Base-by-base conservation (phyloP, 257 asterid species). In the Gardenia jasminoides region DNA sequence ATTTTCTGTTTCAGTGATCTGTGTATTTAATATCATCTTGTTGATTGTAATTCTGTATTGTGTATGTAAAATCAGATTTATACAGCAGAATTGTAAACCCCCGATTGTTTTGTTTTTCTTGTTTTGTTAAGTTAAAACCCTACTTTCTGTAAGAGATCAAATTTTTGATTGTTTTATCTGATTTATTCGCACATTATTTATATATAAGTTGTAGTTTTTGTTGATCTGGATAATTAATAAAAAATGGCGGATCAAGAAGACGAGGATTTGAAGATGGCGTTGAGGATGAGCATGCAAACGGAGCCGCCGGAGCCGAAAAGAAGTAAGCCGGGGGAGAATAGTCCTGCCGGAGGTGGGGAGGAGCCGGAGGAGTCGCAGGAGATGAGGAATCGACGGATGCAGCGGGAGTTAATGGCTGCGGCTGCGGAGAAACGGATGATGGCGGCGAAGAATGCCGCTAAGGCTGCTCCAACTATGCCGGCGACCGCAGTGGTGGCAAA, bases 361-460 rank as follows among this genome's bases (percentile, higher is more conserved):
- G 77, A 39, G 80, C 13, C 75, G 74, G 92, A 80, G 82, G 94
- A 88, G 84, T 84, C 91, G 19, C 86, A 84, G 48, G 98, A 90
- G 86, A 86, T 46, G 80, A 82, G 80, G 76, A 84, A 81, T 77
- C 85, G 97, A 22, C 80, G 89, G 62, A 70, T 68, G 41, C 97
- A 92, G 93, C 86, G 97, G 81, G 99, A 93, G 82, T 84, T 93
- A 75, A 95, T 88, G 99, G 99, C 99, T 13, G 92, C 97, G 59
- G 98, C 99, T 20, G 99, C 99, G 30, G 98, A 95, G 89, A 95
- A 87, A 89, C 90, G 98, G 87, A 90, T 93, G 96, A 78, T 83
- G 52, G 92, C 84, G 3, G 72, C 85, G 7, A 89, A 76, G 78
- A 81, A 58, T 68, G 80, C 82, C 64, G 79, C 82, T 15, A 65